Percentiles rank a stretch among this genome's conserved stretches.
Conservation (phyloP, 163 green algal genomes). For the Chlorella variabilis region DNA sequence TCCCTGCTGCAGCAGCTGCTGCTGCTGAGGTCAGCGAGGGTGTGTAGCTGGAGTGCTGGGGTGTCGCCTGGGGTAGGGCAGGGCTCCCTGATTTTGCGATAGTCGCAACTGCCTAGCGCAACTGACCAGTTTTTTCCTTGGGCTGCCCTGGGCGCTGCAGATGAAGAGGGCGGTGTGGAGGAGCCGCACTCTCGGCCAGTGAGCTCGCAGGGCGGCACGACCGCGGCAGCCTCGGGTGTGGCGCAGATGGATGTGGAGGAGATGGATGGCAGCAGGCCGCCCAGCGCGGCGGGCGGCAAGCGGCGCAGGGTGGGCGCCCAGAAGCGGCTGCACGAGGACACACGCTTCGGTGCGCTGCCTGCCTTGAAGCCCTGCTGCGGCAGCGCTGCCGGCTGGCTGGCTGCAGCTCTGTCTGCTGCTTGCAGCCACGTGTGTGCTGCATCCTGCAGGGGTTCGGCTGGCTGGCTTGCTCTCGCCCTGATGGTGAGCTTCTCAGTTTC, state of each 20-base stretch:
- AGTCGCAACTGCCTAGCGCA: too few species aligned
- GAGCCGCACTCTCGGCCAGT: background rate
- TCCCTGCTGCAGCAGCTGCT: background rate
- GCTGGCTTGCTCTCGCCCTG: too few species aligned
- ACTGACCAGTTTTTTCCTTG: too few species aligned
- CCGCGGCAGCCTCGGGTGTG: background rate
- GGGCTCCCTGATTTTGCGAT: too few species aligned
- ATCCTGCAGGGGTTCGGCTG: too few species aligned
- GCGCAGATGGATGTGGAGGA: background rate
- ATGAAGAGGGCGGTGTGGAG: background rate
- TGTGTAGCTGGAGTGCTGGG: too few species aligned
- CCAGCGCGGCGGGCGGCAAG: constrained; percentile 14
- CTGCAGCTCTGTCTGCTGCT: background rate
- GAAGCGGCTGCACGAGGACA: constrained; percentile 35
- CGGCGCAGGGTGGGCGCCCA: constrained; percentile 20
- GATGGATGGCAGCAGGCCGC: background rate
- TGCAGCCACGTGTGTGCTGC: too few species aligned
- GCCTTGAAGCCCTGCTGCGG: too few species aligned
- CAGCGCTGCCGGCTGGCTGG: background rate
- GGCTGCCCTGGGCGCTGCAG: too few species aligned
- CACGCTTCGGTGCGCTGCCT: constrained; percentile 20
- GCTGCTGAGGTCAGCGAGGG: too few species aligned
- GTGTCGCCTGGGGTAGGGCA: too few species aligned
- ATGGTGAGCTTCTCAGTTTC: too few species aligned
- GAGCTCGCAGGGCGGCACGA: background rate